These are phyloP conservation scores for Lepidium aucheri DNA, from an alignment of 345 rosid species.

Conservation along the genomic window DNA sequence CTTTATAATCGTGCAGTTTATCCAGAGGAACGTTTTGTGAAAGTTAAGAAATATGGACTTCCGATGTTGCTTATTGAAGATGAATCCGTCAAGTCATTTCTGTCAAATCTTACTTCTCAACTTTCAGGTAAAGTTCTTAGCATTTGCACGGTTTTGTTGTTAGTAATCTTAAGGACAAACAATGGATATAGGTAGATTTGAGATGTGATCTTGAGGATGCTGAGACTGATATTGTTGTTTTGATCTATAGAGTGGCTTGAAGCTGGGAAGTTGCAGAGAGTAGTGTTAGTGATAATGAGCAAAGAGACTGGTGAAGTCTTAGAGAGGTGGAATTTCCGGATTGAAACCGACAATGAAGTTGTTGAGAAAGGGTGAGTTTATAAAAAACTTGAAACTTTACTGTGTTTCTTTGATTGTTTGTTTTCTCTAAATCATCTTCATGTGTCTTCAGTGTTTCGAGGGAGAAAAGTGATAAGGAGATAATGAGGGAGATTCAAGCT, in stretches of 20 bases:
- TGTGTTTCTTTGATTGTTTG: neutral
- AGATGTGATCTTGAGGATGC: neutral
- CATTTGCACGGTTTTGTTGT: no score
- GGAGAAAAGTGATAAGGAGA: constrained; percentile 95
- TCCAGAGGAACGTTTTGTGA: constrained; percentile 83
- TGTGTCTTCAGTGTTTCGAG: constrained; percentile 52
- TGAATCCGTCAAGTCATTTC: constrained; percentile 76
- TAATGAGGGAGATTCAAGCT: constrained; percentile 95
- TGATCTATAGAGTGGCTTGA: constrained; percentile 75
- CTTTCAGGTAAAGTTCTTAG: constrained; percentile 48
- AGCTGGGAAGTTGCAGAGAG: constrained; percentile 79
- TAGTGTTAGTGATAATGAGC: constrained; percentile 86
- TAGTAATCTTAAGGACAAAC: no score
- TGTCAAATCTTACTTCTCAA: constrained; percentile 60
- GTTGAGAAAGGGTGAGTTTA: constrained; percentile 71
- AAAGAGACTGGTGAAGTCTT: constrained; percentile 70
- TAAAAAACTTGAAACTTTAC: neutral
- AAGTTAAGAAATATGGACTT: constrained; percentile 92
- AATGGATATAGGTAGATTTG: no score
- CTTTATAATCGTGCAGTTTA: constrained; percentile 94
- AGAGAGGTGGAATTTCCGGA: constrained; percentile 53
- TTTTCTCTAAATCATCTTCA: neutral
- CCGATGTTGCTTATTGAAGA: constrained; percentile 88
- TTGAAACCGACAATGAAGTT: constrained; percentile 65
- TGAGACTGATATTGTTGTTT: neutral